Evolutionary conservation across 148 eudicot species (phyloP).

Genomic region (Rhododendron molle): DNA sequence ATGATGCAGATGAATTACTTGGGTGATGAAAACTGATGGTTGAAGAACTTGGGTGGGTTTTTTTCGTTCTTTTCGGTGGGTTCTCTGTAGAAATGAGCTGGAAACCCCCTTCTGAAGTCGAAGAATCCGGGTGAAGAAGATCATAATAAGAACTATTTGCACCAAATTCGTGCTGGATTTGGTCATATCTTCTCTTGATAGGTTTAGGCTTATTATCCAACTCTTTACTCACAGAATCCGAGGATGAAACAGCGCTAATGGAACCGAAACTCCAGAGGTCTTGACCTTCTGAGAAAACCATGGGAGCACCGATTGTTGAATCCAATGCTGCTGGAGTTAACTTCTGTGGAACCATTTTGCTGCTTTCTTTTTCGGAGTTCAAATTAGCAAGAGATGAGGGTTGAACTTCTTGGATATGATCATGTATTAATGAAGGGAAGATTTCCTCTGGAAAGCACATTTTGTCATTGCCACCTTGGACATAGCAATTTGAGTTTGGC

Average conservation of each 20-base stretch:
- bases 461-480: neutral
- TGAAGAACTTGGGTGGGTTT: slow-evolving; percentile 29
- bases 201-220: neutral
- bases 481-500: slow-evolving; percentile 1
- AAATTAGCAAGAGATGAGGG: neutral
- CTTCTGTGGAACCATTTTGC: slow-evolving; percentile 5
- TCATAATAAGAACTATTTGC: neutral
- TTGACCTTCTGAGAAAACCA: slow-evolving; percentile 34
- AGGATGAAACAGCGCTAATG: neutral
- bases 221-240: neutral
- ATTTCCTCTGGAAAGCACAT: neutral
- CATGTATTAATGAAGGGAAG: neutral
- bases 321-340: slow-evolving; percentile 22
- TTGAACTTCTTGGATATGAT: neutral
- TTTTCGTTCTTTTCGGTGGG: slow-evolving; percentile 9
- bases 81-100: slow-evolving; percentile 3
- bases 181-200: slow-evolving; percentile 9
- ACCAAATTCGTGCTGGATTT: too few relatives aligned
- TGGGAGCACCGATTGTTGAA: neutral
- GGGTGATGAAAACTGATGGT: slow-evolving; percentile 65
- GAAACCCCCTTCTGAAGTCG: slow-evolving; percentile 8
- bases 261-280: slow-evolving; percentile 18
- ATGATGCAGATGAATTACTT: slow-evolving; percentile 18
- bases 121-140: neutral
- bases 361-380: neutral